Evolutionary conservation across 2,329 filamentous ascomycete genomes (phyloP).

Genomic region (Pyricularia grisea): DNA sequence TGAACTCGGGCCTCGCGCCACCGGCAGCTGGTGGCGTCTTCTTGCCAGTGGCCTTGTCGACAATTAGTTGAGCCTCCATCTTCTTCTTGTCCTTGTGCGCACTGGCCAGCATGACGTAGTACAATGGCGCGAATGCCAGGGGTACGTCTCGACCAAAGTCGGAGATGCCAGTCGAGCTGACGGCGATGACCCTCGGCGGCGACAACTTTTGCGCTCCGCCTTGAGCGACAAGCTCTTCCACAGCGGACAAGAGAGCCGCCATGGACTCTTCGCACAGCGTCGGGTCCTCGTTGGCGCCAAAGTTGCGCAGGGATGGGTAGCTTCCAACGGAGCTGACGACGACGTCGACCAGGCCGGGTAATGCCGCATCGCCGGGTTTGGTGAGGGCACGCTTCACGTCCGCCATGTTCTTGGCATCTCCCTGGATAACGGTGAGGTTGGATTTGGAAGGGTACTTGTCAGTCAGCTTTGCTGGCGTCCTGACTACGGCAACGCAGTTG

Average conservation of each 20-base stretch:
- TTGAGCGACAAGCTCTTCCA: constrained; percentile 16
- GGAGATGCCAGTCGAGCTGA: constrained; percentile 33
- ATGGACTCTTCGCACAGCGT: constrained; percentile 36
- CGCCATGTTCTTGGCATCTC: constrained; percentile 33
- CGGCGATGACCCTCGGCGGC: constrained; percentile 24
- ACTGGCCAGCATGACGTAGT: constrained; percentile 23
- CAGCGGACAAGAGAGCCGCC: constrained; percentile 27
- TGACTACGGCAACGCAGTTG: constrained; percentile 37
- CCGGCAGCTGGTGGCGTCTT: constrained; percentile 16
- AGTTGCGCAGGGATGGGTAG: constrained; percentile 15
- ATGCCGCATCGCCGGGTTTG: constrained; percentile 9
- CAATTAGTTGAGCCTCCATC: constrained; percentile 29
- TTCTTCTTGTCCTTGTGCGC: constrained; percentile 32
- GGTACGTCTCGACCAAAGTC: constrained; percentile 28
- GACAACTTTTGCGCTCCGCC: constrained; percentile 13
- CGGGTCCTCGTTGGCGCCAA: constrained; percentile 28
- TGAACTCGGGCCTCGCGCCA: constrained; percentile 13
- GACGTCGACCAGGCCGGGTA: constrained; percentile 26
- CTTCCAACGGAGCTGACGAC: constrained; percentile 39
- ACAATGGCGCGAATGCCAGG: constrained; percentile 26
- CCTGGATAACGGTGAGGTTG: constrained; percentile 33
- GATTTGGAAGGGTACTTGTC: constrained; percentile 21
- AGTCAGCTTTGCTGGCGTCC: constrained; percentile 37
- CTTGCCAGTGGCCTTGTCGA: constrained; percentile 14
- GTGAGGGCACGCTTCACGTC: constrained; percentile 26